phyloP scores from a whole-genome alignment of 805 yeast genomes.

The Peterozyma toletana region DNA sequence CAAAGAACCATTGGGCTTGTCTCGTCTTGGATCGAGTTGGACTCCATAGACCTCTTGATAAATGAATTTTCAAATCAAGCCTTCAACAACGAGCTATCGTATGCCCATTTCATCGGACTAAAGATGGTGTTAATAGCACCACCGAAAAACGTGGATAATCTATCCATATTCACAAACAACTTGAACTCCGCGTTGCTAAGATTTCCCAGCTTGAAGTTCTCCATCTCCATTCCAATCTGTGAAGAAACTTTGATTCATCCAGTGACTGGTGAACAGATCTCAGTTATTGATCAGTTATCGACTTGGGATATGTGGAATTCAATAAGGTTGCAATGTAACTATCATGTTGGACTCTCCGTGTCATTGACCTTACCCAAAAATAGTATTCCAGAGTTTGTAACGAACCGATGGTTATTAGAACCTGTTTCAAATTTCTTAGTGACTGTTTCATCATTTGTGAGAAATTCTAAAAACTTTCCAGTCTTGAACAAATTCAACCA shows the following conservation, averaged over 20 bases:
- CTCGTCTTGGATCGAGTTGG: slow-evolving; percentile 68
- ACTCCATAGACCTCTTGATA: slow-evolving; percentile 38
- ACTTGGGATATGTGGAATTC: slow-evolving; percentile 77
- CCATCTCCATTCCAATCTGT: slow-evolving; percentile 42
- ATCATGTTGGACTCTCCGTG: slow-evolving; percentile 52
- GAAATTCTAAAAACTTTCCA: slow-evolving; percentile 56
- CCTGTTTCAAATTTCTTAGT: slow-evolving; percentile 53
- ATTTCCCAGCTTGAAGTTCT: slow-evolving; percentile 28
- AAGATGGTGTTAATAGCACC: slow-evolving; percentile 53
- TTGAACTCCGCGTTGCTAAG: slow-evolving; percentile 15
- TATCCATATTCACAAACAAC: slow-evolving; percentile 43
- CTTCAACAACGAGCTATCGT: slow-evolving; percentile 47
- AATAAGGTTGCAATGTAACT: slow-evolving; percentile 47
- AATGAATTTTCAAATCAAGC: slow-evolving; percentile 53
- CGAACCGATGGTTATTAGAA: slow-evolving; percentile 62
- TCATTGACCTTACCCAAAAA: slow-evolving; percentile 69
- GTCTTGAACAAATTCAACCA: slow-evolving; percentile 58
- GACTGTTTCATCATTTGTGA: slow-evolving; percentile 48
- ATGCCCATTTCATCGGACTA: slow-evolving; percentile 54
- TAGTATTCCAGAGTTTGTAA: slow-evolving; percentile 39
- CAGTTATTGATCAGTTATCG: slow-evolving; percentile 37
- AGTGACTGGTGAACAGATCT: slow-evolving; percentile 15
- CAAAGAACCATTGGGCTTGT: slow-evolving; percentile 43
- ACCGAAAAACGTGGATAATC: slow-evolving; percentile 47
- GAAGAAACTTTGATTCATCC: slow-evolving; percentile 27